Percentiles rank a stretch among this genome's conserved stretches.
Evolutionary conservation across 2,329 filamentous ascomycete species (phyloP).

Genomic region (Hymenoscyphus occultus): DNA sequence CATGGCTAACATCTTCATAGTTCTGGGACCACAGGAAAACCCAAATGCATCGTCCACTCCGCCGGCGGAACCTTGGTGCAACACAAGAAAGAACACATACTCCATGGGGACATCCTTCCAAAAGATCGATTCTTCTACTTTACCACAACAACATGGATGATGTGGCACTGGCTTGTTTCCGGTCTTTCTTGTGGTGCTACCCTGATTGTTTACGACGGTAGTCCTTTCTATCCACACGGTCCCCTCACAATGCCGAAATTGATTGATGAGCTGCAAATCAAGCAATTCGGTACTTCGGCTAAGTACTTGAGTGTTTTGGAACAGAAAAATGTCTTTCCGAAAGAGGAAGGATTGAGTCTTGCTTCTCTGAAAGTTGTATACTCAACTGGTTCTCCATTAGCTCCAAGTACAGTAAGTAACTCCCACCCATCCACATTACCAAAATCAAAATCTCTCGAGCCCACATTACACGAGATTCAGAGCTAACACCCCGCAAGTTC

Average conservation of each 20-base stretch:
- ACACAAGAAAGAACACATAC: constrained; percentile 92
- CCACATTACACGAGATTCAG: not conserved
- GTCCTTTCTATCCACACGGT: constrained; percentile 77
- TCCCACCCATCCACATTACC: not conserved
- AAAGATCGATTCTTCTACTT: constrained; percentile 83
- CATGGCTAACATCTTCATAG: constrained; percentile 33
- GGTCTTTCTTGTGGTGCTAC: constrained; percentile 80
- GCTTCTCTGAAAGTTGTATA: constrained; percentile 78
- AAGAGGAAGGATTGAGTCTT: constrained; percentile 53
- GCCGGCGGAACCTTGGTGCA: constrained; percentile 87
- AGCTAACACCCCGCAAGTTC: not conserved
- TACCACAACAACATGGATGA: constrained; percentile 97
- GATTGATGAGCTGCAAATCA: constrained; percentile 77
- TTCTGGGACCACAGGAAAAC: constrained; percentile 80
- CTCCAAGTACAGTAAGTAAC: constrained; percentile 77
- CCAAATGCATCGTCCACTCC: constrained; percentile 94
- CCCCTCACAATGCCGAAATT: constrained; percentile 79
- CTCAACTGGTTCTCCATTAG: constrained; percentile 87
- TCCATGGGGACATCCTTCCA: constrained; percentile 78
- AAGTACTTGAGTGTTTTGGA: constrained; percentile 92
- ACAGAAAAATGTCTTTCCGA: constrained; percentile 65
- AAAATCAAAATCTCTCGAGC: not conserved
- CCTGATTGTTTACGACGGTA: constrained; percentile 86
- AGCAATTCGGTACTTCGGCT: constrained; percentile 91
- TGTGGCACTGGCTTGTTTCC: constrained; percentile 97